phyloP scores from a whole-genome alignment of 2,329 filamentous ascomycete species.

The Pseudogymnoascus sp. region DNA sequence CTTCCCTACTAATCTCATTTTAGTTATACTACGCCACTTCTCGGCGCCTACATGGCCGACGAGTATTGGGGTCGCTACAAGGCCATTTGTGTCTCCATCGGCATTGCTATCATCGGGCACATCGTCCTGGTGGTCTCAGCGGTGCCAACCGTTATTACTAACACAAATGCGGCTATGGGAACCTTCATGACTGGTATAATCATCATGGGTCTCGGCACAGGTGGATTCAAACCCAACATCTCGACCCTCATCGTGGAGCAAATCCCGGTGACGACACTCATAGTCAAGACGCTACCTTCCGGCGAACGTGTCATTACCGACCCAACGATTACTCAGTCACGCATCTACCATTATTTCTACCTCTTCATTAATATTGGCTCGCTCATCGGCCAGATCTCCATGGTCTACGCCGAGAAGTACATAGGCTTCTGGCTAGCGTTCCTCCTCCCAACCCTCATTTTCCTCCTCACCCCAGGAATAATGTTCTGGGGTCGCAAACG shows the following conservation, averaged over 20 bases:
- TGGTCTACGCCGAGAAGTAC: slow-evolving; percentile 45
- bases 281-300: slow-evolving; percentile 20
- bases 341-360: slow-evolving; percentile 37
- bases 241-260: slow-evolving; percentile 29
- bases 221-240: slow-evolving; percentile 36
- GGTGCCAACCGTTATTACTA: slow-evolving; percentile 37
- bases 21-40: slow-evolving; percentile 31
- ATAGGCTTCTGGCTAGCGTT: slow-evolving; percentile 42
- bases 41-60: slow-evolving; percentile 48
- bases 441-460: slow-evolving; percentile 34
- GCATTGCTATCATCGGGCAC: slow-evolving; percentile 43
- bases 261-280: slow-evolving; percentile 20
- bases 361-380: slow-evolving; percentile 47
- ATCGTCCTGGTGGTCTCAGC: slow-evolving; percentile 46
- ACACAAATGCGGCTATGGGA: slow-evolving; percentile 36
- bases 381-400: slow-evolving; percentile 32
- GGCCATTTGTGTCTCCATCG: slow-evolving; percentile 45
- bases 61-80: slow-evolving; percentile 53
- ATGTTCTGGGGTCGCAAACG: slow-evolving; percentile 48
- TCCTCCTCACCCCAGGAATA: slow-evolving; percentile 47
- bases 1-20: no score
- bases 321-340: slow-evolving; percentile 26
- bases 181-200: slow-evolving; percentile 45
- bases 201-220: slow-evolving; percentile 37
- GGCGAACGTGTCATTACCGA: slow-evolving; percentile 29